Conservation (phyloP, 192 early-diverging fungal genomes). For the Coemansia sp. region DNA sequence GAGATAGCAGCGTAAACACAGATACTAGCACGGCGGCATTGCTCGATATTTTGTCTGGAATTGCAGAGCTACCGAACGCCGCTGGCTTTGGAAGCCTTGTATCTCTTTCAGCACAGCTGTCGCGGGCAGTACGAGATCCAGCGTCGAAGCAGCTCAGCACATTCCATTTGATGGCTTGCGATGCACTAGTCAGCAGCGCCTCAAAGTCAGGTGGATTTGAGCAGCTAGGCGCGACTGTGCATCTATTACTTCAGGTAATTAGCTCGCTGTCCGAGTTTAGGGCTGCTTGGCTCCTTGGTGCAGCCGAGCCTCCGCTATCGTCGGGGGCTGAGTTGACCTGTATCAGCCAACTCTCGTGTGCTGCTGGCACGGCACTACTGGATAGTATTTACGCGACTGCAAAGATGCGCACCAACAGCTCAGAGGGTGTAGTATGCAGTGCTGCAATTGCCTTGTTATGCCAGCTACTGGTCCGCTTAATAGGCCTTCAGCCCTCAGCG, state of each 20-base stretch:
- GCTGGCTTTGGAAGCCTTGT: slow-evolving; percentile 24
- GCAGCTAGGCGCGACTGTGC: slow-evolving; percentile 22
- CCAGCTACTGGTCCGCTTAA: slow-evolving; percentile 22
- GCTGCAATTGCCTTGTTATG: slow-evolving; percentile 19
- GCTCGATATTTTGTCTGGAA: slow-evolving; percentile 22
- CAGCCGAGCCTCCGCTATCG: not conserved
- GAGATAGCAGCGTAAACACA: not conserved
- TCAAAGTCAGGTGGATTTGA: not conserved
- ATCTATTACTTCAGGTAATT: slow-evolving; percentile 24
- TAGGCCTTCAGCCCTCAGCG: slow-evolving; percentile 15
- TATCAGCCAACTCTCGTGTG: slow-evolving; percentile 5
- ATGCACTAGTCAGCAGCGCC: not conserved
- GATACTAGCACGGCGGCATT: slow-evolving; percentile 2
- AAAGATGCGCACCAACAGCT: not conserved
- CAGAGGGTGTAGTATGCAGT: slow-evolving; percentile 3
- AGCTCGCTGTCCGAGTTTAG: slow-evolving; percentile 16
- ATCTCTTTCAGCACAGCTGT: slow-evolving; percentile 23
- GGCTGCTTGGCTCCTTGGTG: slow-evolving; percentile 21
- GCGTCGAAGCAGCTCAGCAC: not conserved
- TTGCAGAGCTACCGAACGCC: slow-evolving; percentile 17
- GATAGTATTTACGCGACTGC: not conserved
- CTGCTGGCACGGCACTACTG: slow-evolving; percentile 8
- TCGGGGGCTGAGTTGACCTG: not conserved
- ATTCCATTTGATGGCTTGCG: slow-evolving; percentile 31
- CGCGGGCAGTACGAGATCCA: slow-evolving; percentile 13